phyloP scores from a whole-genome alignment of 257 asterid genomes.

The Anisodus acutangulus region DNA sequence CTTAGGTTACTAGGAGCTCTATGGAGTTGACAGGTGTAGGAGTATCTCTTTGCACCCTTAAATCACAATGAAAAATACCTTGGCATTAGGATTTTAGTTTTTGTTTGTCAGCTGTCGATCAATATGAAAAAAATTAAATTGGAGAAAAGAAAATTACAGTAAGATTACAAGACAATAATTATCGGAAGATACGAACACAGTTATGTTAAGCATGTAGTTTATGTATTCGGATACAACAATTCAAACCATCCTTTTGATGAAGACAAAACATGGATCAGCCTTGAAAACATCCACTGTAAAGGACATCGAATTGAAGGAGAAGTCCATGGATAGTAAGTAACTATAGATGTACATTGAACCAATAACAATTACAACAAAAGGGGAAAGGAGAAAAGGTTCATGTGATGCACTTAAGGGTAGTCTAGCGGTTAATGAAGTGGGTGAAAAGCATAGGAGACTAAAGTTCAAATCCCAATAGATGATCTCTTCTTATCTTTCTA shows the following conservation, averaged over 20 bases:
- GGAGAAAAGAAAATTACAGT: not conserved
- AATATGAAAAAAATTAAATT: not conserved
- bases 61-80: not conserved
- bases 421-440: not conserved
- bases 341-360: not conserved
- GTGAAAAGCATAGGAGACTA: not conserved
- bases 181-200: not conserved
- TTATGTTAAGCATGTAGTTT: not conserved
- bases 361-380: not conserved
- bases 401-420: not conserved
- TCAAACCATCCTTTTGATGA: not conserved
- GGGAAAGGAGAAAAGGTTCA: not conserved
- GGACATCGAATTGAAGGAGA: not conserved
- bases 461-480: not conserved
- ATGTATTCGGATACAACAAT: not conserved
- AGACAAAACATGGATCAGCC: not conserved
- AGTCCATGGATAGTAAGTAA: not conserved
- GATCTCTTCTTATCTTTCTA: not conserved
- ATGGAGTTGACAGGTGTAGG: not conserved
- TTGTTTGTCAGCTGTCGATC: constrained; percentile 13
- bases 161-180: not conserved
- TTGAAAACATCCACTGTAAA: not conserved
- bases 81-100: not conserved
- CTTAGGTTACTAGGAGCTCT: no score
- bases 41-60: not conserved